Evolutionary conservation across 2,329 filamentous ascomycete genomes (phyloP), one percentile per base, ranked within the genome.

Genomic region (Diaporthe helianthi): DNA sequence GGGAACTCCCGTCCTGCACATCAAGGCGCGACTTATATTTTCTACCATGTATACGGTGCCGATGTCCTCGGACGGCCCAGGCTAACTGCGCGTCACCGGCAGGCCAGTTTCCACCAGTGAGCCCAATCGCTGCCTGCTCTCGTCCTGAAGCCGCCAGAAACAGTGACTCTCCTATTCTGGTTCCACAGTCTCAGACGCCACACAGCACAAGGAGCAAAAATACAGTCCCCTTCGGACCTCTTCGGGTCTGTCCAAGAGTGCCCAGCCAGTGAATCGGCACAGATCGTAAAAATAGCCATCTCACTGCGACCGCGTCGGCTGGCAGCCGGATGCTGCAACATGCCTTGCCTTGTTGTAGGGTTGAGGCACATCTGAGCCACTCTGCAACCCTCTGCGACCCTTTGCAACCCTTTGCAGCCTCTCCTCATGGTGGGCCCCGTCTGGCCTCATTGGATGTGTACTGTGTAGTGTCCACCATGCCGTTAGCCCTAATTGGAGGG

Each of bases 251-350:
- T 47, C 58, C 36, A 24, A 36, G 36, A 22, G 29, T 52, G 55
- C 6, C 51, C 44, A 38, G 38, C 51, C 49, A 38, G 65, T 33
- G n/a, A 65, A 31, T 53, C 58, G 49, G 31, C 52, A n/a, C n/a
- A 60, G 15, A 47, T 33, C 44, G 55, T 70, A 70, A 68, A 70
- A 70, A 71, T 71, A 71, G 69, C 51, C 46, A 15, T 66, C 38
- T 61, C n/a, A n/a, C 33, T 64, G 69, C 58, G 52, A 41, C 66
- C n/a, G 53, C 53, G 51, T 46, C 51, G 36, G 19, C 38, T 47
- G 55, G 47, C 58, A 65, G 58, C 66, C 38, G 41, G 22, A 52
- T 58, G 64, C 60, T 44, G 61, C 52, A 67, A 49, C 29, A n/a
- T 54, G 41, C 51, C 38, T 38, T 49, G 41, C 64, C 52, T 38